Conservation (phyloP, 208 protist species). For the Jaenimonas drosophilae region DNA sequence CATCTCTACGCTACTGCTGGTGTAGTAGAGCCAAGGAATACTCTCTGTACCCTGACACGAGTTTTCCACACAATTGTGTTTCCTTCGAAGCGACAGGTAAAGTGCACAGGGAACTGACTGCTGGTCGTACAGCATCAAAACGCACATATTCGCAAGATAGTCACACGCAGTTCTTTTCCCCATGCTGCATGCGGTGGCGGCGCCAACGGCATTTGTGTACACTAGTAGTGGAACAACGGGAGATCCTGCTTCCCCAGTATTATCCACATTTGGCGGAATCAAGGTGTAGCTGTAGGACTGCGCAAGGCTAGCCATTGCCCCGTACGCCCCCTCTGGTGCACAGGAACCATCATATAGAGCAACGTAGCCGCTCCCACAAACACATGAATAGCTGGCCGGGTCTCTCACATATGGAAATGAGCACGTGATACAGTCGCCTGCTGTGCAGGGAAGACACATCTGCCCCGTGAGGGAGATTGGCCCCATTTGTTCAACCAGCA, state of each 20-base stretch:
- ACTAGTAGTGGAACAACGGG: constrained; percentile 6
- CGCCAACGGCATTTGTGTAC: constrained; percentile 20
- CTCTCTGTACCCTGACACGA: constrained; percentile 15
- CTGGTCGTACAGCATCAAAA: constrained; percentile 42
- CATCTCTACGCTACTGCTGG: constrained; percentile 22
- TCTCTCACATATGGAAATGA: constrained; percentile 20
- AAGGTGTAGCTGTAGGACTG: constrained; percentile 10
- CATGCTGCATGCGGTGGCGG: constrained; percentile 27
- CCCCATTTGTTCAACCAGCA: constrained; percentile 4
- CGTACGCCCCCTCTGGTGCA: constrained; percentile 17
- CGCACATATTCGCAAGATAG: constrained; percentile 66
- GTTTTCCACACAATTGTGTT: constrained; percentile 9
- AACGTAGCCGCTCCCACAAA: constrained; percentile 27
- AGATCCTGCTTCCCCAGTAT: constrained; percentile 11
- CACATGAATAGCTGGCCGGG: constrained; percentile 6
- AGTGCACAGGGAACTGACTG: constrained; percentile 43
- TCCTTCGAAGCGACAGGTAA: constrained; percentile 24
- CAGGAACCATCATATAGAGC: constrained; percentile 53
- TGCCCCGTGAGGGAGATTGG: background rate
- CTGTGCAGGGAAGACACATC: constrained; percentile 3
- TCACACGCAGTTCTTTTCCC: constrained; percentile 50
- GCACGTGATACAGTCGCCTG: constrained; percentile 9
- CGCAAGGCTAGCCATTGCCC: constrained; percentile 6
- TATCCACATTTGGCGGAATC: constrained; percentile 32
- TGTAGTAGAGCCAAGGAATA: constrained; percentile 63